A percentile compares a stretch with the other conserved stretches of the same genome.
Conservation (phyloP, 495 filamentous ascomycete species). For the Penicillium pancosmium region DNA sequence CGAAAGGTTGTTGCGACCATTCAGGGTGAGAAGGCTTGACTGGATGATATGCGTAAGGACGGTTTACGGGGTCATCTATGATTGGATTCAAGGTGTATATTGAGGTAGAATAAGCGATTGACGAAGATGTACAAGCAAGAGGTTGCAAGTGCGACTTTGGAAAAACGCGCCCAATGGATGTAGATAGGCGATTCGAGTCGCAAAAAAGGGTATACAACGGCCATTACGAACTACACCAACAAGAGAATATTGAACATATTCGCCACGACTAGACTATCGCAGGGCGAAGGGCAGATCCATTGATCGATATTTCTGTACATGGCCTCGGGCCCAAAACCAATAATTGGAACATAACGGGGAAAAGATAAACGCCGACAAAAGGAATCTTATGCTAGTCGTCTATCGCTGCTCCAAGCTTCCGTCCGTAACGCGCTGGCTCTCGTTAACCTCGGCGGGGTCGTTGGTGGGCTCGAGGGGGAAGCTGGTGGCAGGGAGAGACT, state of each 20-base stretch:
- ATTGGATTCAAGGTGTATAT: conserved; percentile 1
- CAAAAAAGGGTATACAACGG: not conserved
- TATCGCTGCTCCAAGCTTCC: conserved; percentile 57
- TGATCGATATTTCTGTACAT: conserved; percentile 40
- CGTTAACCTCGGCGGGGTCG: conserved; percentile 54
- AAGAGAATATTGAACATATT: too few relatives aligned
- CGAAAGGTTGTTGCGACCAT: conserved; percentile 90
- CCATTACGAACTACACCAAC: too few relatives aligned
- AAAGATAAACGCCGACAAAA: conserved; percentile 49
- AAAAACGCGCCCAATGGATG: not conserved
- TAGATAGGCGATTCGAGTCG: not conserved
- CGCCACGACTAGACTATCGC: not conserved
- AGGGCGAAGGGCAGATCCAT: conserved; percentile 30
- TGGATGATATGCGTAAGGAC: conserved; percentile 1
- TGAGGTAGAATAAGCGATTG: not conserved
- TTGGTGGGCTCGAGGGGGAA: conserved; percentile 68
- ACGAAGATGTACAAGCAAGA: not conserved
- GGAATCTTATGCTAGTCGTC: conserved; percentile 35
- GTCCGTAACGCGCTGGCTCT: conserved; percentile 56
- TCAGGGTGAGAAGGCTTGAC: conserved; percentile 80
- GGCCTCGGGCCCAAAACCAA: conserved; percentile 34
- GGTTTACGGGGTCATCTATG: conserved; percentile 21
- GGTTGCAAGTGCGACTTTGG: not conserved
- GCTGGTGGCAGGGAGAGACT: conserved; percentile 74
- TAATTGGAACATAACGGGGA: conserved; percentile 22